A percentile compares a stretch with the other conserved stretches of the same genome.
Conservation (phyloP, 345 rosid genomes). For the Hypericum perforatum region DNA sequence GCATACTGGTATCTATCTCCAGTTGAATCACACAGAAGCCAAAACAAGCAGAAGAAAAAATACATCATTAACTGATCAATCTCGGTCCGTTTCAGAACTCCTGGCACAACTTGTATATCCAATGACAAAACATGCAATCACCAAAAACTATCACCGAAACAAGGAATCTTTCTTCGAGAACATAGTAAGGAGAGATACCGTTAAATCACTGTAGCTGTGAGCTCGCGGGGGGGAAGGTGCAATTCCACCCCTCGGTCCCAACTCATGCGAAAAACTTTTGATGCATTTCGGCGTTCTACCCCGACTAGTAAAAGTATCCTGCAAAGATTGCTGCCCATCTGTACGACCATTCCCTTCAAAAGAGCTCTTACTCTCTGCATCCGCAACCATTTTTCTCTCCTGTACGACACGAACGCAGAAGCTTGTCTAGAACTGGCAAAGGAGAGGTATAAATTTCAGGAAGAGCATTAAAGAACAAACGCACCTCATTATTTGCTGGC, state of each 20-base stretch:
- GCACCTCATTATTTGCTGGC: slow-evolving; percentile 40
- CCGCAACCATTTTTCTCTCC: slow-evolving; percentile 29
- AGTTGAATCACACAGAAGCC: too few relatives aligned
- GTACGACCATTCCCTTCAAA: slow-evolving; percentile 13
- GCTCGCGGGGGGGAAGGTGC: slow-evolving; percentile 41
- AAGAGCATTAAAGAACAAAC: neutral
- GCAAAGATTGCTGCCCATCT: slow-evolving; percentile 22
- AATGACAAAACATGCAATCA: too few relatives aligned
- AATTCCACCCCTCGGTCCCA: slow-evolving; percentile 63
- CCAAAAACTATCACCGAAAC: too few relatives aligned
- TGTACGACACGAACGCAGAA: slow-evolving; percentile 17
- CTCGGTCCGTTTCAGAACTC: too few relatives aligned
- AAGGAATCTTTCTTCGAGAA: neutral
- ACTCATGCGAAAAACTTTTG: slow-evolving; percentile 72
- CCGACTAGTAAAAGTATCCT: slow-evolving; percentile 12
- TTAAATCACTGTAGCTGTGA: slow-evolving; percentile 59
- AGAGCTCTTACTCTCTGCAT: slow-evolving; percentile 17
- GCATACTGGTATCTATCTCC: too few relatives aligned
- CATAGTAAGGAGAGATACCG: slow-evolving; percentile 24
- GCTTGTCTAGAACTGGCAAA: too few relatives aligned
- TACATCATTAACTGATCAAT: too few relatives aligned
- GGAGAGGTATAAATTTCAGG: neutral
- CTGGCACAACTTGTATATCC: too few relatives aligned
- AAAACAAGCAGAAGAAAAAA: too few relatives aligned
- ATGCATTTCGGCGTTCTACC: slow-evolving; percentile 37